A percentile compares a stretch with the other conserved stretches of the same genome.
phyloP scores from a whole-genome alignment of 768 basidiomycete genomes.

The Hortiboletus flavorubellus region DNA sequence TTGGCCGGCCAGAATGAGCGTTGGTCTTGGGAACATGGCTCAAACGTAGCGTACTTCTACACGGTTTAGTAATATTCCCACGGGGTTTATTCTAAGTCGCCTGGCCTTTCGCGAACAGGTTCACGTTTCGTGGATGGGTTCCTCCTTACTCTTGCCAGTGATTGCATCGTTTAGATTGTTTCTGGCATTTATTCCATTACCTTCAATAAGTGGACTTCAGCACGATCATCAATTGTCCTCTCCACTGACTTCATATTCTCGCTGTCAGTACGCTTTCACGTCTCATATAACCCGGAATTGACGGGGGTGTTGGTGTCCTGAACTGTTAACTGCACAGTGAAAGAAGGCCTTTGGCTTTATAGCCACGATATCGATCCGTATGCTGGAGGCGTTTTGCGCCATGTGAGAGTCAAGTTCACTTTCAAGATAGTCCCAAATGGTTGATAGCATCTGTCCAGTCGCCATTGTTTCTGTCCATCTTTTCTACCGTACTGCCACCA shows the following conservation, averaged over 20 bases:
- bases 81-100: too few relatives aligned
- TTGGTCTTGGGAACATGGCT: too few relatives aligned
- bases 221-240: constrained; percentile 78
- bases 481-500: constrained; percentile 64
- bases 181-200: constrained; percentile 50
- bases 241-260: constrained; percentile 73
- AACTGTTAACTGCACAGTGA: constrained; percentile 48
- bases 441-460: constrained; percentile 47
- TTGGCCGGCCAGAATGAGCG: too few relatives aligned
- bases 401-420: constrained; percentile 50
- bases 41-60: too few relatives aligned
- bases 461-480: constrained; percentile 72
- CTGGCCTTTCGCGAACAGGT: too few relatives aligned
- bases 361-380: constrained; percentile 81
- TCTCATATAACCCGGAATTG: background rate
- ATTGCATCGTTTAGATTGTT: constrained; percentile 49
- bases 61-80: too few relatives aligned
- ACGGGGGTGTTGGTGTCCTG: constrained; percentile 6
- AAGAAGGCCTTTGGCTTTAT: constrained; percentile 85
- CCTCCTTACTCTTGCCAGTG: constrained; percentile 31
- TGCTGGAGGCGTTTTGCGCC: constrained; percentile 79
- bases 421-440: background rate
- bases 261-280: constrained; percentile 49
- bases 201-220: constrained; percentile 42
- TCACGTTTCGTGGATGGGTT: background rate